A percentile compares a stretch with the other conserved stretches of the same genome.
phyloP scores from a whole-genome alignment of 768 basidiomycete genomes.

The Tylopilus balloui region DNA sequence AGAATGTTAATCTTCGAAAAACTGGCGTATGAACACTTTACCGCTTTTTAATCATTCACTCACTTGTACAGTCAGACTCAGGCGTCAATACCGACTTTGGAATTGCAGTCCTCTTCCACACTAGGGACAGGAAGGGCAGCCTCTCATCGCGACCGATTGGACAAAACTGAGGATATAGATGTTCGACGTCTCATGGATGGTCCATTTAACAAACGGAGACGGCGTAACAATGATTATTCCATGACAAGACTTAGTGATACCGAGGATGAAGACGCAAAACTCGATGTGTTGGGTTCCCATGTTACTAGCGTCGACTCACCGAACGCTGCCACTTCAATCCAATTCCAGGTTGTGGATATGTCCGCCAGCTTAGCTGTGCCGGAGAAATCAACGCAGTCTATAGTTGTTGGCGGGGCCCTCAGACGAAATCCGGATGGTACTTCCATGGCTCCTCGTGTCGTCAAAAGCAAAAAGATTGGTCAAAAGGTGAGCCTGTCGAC shows the following conservation, averaged over 20 bases:
- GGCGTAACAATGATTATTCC: conserved; percentile 32
- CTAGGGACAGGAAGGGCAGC: conserved; percentile 69
- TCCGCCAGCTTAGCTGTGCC: conserved; percentile 8
- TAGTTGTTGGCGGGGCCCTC: conserved; percentile 58
- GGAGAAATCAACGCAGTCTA: conserved; percentile 13
- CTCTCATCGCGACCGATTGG: conserved; percentile 58
- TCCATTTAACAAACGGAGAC: conserved; percentile 46
- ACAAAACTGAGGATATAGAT: conserved; percentile 56
- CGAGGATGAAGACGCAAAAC: conserved; percentile 34
- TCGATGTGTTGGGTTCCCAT: conserved; percentile 30
- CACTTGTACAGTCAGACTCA: conserved; percentile 62
- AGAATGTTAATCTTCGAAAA: conserved; percentile 72
- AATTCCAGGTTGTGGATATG: conserved; percentile 16
- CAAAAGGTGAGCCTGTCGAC: conserved; percentile 39
- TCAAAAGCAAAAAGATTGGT: conserved; percentile 41
- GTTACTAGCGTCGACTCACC: conserved; percentile 11
- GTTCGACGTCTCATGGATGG: conserved; percentile 51
- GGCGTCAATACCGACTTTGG: conserved; percentile 54
- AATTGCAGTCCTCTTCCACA: conserved; percentile 75
- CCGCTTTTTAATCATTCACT: conserved; percentile 2
- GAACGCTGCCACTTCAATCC: background rate
- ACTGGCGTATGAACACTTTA: conserved; percentile 54
- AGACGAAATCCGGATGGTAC: conserved; percentile 64
- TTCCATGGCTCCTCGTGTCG: conserved; percentile 42
- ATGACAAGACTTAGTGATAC: conserved; percentile 11